Base-by-base conservation (phyloP, 1,284 basidiomycete species). In the Earliella scabrosa region DNA sequence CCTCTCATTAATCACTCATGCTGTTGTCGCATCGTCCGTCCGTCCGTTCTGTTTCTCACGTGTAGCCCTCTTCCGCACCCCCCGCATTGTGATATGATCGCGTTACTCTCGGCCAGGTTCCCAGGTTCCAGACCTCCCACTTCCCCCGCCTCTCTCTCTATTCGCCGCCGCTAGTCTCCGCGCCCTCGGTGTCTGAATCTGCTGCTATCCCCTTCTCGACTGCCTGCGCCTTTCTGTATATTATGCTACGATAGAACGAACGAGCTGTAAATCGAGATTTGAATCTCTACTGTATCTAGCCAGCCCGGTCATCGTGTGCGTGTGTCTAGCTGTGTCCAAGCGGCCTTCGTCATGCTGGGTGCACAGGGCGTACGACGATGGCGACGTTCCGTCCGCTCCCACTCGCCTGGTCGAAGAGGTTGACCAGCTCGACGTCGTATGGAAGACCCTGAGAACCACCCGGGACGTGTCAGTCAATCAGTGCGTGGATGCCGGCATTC, bases 311-410 rank as follows among this genome's bases (percentile, higher is more conserved):
- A n/a, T n/a, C n/a, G n/a, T n/a, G n/a, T n/a, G n/a, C n/a, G n/a
- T n/a, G n/a, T n/a, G n/a, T n/a, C n/a, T n/a, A n/a, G 35, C 11
- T 14, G 16, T n/a, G n/a, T 38, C 35, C n/a, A 13, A 31, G 29
- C 7, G 35, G 35, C 18, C 35, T 38, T 8, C 21, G 23, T n/a
- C 20, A 23, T 21, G 10, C 11, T 40, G 21, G 32, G 31, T n/a
- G 29, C 7, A 31, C 29, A 13, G 49, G 53, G 5, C 38, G 32
- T 10, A 59, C 55, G 29, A 56, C 50, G 52, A 88, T 72, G 2
- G 81, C 85, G 49, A 86, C 73, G 68, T 88, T 89, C 61, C 87
- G 71, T 41, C 81, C 85, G 67, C 87, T 88, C 34, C 85, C 87
- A 10, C 77, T 78, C 4, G 73, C 73, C 67, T 89, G 87, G 63